Evolutionary conservation across 352 stramenopile genomes (phyloP).

Genomic region (Globisporangium splendens): DNA sequence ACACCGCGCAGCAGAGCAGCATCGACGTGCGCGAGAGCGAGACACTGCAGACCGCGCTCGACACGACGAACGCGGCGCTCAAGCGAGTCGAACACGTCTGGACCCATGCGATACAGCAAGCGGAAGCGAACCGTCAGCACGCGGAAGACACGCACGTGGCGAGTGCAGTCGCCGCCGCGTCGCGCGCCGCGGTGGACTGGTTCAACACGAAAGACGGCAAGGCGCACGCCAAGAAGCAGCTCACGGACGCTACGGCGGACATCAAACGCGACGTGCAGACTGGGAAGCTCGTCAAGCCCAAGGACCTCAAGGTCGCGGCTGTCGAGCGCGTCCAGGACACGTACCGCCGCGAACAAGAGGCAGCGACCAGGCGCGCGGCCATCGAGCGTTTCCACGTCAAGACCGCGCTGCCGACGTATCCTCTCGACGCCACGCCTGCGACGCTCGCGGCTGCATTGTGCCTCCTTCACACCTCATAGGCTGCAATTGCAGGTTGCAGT

Average conservation of each 20-base stretch:
- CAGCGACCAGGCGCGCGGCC: slow-evolving; percentile 1
- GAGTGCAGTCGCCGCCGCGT: slow-evolving; percentile 15
- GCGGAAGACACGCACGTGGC: slow-evolving; percentile 32
- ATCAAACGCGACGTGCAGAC: slow-evolving; percentile 48
- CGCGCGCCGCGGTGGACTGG: slow-evolving; percentile 35
- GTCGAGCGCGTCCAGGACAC: slow-evolving; percentile 3
- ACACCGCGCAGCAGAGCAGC: slow-evolving; percentile 16
- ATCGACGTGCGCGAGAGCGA: slow-evolving; percentile 15
- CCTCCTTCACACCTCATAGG: not conserved
- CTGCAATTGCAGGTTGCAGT: too few species aligned
- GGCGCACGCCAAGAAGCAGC: slow-evolving; percentile 53
- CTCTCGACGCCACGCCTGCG: slow-evolving; percentile 1
- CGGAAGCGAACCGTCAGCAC: slow-evolving; percentile 31
- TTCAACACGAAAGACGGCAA: slow-evolving; percentile 67
- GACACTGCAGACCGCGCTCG: slow-evolving; percentile 10
- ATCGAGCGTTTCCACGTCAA: slow-evolving; percentile 9
- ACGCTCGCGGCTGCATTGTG: not conserved
- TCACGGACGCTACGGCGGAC: slow-evolving; percentile 31
- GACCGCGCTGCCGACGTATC: slow-evolving; percentile 5
- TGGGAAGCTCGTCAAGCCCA: slow-evolving; percentile 39
- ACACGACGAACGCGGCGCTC: slow-evolving; percentile 21
- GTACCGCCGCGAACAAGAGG: slow-evolving; percentile 10
- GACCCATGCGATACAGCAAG: slow-evolving; percentile 26
- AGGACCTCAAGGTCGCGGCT: slow-evolving; percentile 10
- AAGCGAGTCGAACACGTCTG: slow-evolving; percentile 32